Conservation (phyloP, 805 yeast species). For the Yamadazyma sp. region DNA sequence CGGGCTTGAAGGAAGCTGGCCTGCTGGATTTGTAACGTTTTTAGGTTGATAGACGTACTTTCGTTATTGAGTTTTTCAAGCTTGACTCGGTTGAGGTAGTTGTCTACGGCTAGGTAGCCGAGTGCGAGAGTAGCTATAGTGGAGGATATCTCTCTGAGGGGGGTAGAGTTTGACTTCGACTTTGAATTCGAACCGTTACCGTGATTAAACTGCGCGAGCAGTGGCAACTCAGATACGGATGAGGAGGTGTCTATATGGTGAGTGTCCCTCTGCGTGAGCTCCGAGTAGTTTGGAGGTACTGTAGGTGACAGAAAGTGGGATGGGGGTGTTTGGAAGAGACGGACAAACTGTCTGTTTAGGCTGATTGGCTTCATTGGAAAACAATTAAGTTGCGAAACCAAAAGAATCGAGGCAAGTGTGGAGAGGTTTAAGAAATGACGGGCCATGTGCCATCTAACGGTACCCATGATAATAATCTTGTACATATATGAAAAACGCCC, state of each 20-base stretch:
- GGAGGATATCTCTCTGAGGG: slow-evolving; percentile 39
- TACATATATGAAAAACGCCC: too few relatives aligned
- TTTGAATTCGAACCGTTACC: neutral
- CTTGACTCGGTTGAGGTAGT: slow-evolving; percentile 42
- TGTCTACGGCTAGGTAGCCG: slow-evolving; percentile 52
- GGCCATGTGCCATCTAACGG: too few relatives aligned
- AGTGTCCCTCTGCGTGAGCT: neutral
- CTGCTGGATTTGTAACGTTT: slow-evolving; percentile 43
- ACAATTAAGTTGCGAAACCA: too few relatives aligned
- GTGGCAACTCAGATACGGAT: too few relatives aligned
- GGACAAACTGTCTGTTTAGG: too few relatives aligned
- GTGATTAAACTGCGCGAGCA: too few relatives aligned
- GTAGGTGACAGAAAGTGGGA: slow-evolving; percentile 22
- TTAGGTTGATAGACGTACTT: slow-evolving; percentile 36
- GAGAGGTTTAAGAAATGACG: too few relatives aligned
- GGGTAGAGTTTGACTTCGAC: neutral
- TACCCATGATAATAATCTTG: too few relatives aligned
- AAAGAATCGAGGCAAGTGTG: too few relatives aligned
- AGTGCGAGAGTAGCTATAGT: slow-evolving; percentile 44
- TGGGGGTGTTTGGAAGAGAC: slow-evolving; percentile 24
- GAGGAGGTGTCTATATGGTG: neutral
- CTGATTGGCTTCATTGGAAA: too few relatives aligned
- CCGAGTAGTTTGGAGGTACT: slow-evolving; percentile 21
- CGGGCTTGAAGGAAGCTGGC: slow-evolving; percentile 50
- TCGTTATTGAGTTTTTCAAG: slow-evolving; percentile 37